phyloP scores from a whole-genome alignment of 192 early-diverging fungal genomes.

The Spizellomyces sp. region DNA sequence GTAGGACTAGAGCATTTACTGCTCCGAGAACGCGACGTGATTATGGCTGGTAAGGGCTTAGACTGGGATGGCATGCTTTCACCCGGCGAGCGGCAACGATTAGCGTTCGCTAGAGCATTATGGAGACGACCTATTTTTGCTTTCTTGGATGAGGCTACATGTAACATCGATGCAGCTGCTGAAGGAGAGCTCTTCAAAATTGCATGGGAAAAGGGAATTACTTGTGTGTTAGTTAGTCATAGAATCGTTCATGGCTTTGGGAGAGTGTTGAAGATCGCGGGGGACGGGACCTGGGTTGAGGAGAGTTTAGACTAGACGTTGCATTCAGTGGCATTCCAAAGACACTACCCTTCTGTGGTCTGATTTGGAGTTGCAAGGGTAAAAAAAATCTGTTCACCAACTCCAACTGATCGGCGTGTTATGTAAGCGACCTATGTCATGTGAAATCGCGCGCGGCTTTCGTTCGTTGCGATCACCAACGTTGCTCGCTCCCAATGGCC shows the following conservation, averaged over 20 bases:
- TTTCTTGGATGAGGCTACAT: conserved; percentile 46
- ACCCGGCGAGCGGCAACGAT: conserved; percentile 48
- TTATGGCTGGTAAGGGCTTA: conserved; percentile 3
- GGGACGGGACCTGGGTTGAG: background rate
- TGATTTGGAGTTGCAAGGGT: too few species aligned
- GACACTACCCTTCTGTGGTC: background rate
- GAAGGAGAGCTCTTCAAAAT: conserved; percentile 52
- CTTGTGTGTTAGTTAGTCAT: conserved; percentile 36
- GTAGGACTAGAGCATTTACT: conserved; percentile 71
- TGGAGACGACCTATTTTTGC: conserved; percentile 73
- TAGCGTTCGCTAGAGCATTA: conserved; percentile 50
- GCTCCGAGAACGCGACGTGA: conserved; percentile 37
- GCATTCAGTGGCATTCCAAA: background rate
- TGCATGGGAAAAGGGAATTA: conserved; percentile 63
- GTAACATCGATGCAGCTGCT: conserved; percentile 30
- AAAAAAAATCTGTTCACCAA: background rate
- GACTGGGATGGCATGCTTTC: conserved; percentile 44
- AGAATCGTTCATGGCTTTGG: conserved; percentile 14
- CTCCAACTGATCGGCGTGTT: background rate
- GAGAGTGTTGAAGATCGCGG: background rate
- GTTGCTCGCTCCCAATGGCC: too few species aligned
- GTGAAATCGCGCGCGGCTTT: background rate
- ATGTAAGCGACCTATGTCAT: background rate
- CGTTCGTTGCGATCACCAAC: too few species aligned
- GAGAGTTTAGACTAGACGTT: background rate